phyloP scores from a whole-genome alignment of 495 filamentous ascomycete species.

The Tetracladium setigerum region DNA sequence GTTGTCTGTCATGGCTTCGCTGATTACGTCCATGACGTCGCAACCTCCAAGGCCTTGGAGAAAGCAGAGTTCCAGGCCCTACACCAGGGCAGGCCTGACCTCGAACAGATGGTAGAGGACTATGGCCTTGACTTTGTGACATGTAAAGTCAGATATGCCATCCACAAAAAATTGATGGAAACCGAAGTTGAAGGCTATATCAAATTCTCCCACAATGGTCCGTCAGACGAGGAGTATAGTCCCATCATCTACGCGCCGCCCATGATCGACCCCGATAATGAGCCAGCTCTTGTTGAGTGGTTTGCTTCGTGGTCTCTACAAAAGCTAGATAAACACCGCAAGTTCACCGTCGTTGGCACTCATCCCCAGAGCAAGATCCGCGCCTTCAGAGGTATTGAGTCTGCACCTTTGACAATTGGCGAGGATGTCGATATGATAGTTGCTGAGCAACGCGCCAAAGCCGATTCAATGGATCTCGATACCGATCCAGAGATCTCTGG shows the following conservation, averaged over 20 bases:
- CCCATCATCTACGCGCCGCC: constrained; percentile 33
- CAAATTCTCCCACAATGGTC: background rate
- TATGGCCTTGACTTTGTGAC: constrained; percentile 19
- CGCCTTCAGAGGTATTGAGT: background rate
- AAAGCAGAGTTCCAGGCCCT: constrained; percentile 16
- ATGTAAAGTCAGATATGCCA: constrained; percentile 21
- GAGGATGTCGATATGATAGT: background rate
- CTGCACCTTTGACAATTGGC: background rate
- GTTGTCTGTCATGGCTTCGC: constrained; percentile 17
- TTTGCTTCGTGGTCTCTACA: constrained; percentile 44
- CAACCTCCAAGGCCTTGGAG: constrained; percentile 30
- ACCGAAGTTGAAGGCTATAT: background rate
- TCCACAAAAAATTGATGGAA: constrained; percentile 16
- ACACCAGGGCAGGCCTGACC: constrained; percentile 3
- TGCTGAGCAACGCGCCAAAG: background rate
- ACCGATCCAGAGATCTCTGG: background rate
- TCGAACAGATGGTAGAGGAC: constrained; percentile 17
- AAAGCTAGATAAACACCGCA: constrained; percentile 37
- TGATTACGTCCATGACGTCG: constrained; percentile 32
- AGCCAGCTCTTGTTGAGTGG: constrained; percentile 44
- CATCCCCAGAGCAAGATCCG: background rate
- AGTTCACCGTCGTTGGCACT: constrained; percentile 37
- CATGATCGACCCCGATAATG: constrained; percentile 42
- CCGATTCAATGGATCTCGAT: constrained; percentile 1
- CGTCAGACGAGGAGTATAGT: constrained; percentile 25